Evolutionary conservation across 2,329 filamentous ascomycete species (phyloP), one percentile per base, ranked within the genome.

Genomic region (Colletotrichum melonis): DNA sequence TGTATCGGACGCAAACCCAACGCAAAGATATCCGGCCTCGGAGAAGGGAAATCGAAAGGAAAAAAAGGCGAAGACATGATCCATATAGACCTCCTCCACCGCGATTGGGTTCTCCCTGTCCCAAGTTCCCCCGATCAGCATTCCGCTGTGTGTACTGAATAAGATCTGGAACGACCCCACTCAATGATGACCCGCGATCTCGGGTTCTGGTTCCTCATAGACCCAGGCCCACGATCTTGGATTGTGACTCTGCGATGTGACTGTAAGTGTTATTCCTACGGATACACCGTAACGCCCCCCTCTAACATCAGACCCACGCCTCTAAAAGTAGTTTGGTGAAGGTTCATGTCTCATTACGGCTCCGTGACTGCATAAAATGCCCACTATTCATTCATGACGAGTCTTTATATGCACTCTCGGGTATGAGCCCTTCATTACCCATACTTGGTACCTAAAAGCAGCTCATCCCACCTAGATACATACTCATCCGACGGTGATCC

Each of bases 221-320:
- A 30, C 16, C 35, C 9, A n/a, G 28, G 22, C 6, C 22, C 28
- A n/a, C 8, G 38, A 49, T 63, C 38, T 55, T 32, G 54, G 62
- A 35, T 22, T 62, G 49, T 62, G 12, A 57, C 71, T 57, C 56
- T 71, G 71, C 71, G 49, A n/a, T 62, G 46, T 30, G 22, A 71
- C 67, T 58, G 26, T 49, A 46, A 62, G 56, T 35, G 49, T 57
- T 12, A 5, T 5, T 35, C 32, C 3, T 35, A 35, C 32, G 11
- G 8, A 35, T 4, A 35, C 32, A 35, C 32, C 32, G 38, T 46
- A 14, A n/a, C 49, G 38, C 60, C 19, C 60, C 19, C n/a, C 30
- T 58, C 52, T 54, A 4, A 19, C 22, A 26, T 22, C 32, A 14
- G 22, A n/a, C n/a, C 8, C 22, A 63, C 42, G 22, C 30, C 59